Base-by-base conservation (phyloP, 1,284 basidiomycete species). In the Apiotrichum akiyoshidainum region DNA sequence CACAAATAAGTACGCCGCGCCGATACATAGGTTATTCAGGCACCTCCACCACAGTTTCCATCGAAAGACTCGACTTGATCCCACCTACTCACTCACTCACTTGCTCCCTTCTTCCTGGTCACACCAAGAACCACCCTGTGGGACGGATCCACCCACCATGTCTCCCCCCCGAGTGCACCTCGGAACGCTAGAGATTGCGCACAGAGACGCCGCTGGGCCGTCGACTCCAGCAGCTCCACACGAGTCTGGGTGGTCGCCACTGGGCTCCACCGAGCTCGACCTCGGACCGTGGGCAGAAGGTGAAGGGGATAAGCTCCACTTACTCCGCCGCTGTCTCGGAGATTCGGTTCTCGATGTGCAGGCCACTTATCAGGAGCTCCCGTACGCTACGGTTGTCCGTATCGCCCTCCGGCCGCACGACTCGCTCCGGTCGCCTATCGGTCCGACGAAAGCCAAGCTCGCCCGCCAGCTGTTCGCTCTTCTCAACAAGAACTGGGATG, bases 401-500 rank as follows among this genome's bases (percentile, higher is more conserved):
- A 21, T 58, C 1, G 19, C 46, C 1, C 22, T 58, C 8, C 14
- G 13, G 2, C 22, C 56, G 12, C 53, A 53, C 46, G 56, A 58
- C 33, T 19, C 9, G 6, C 39, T 14, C 1, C 31, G 12, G 13
- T 58, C 51, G 56, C 22, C 19, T 11, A 12, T 19, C 21, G n/a
- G n/a, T 13, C 17, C 31, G 14, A 6, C 22, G 2, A 17, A 44
- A 4, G 34, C 33, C 7, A 42, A 42, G 26, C 39, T 52, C 5
- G 34, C 57, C 7, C 34, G 31, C 14, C 22, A 19, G 13, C 46
- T 60, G n/a, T 56, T 57, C 37, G 12, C 10, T 4, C 46, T 54
- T 12, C 55, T 60, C 12, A 31, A 41, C 22, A 49, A 37, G 13
- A 55, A 51, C 5, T 56, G 51, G 55, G 42, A 60, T 14, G 47